Base-by-base conservation (phyloP, 179 eudicot genomes). In the Nepenthes alata region DNA sequence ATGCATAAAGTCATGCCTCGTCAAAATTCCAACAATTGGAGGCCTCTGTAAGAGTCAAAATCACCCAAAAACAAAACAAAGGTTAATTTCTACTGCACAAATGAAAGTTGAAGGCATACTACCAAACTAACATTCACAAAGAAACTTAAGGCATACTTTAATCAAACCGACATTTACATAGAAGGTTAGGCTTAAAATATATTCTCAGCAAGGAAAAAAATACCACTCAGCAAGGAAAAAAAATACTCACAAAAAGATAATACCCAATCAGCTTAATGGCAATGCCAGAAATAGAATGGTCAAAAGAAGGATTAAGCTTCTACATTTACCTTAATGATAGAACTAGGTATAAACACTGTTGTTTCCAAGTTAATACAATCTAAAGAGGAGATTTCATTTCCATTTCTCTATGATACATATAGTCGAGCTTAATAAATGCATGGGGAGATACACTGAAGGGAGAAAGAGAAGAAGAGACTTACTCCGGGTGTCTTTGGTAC, bases 1-100 rank as follows among this genome's bases (percentile, higher is more conserved):
- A 1, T 78, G 77, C 77, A 75, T 78, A 60, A 85, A 82, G 70
- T 85, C 91, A 47, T 83, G 85, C 49, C 88, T 70, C 4, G 90
- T 84, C 75, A 83, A 57, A 37, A 80, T 67, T 16, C 88, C 88
- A 4, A 72, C 74, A 25, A 83, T 60, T 5, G 88, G 87, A 5
- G 84, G 72, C 72, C 77, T 69, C 84, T 83, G 81, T 78, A 70
- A 60, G 34, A 8, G 14, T 41, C 3, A 7, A 44, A 60, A 47
- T 57, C 1, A 57, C 3, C 15, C 15, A 57, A 13, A 15, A 56
- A 8, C 6, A 34, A 11, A 61, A 47, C 11, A 25, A 39, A 13
- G 8, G 62, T n/a, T n/a, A 41, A 45, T 5, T 45, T 11, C 49
- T 45, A 45, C 49, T 11, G 11, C 49, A 45, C 49, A 45, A 45